Evolutionary conservation across 352 stramenopile genomes (phyloP), one percentile per base, ranked within the genome.

Genomic region (Phytopythium vexans): DNA sequence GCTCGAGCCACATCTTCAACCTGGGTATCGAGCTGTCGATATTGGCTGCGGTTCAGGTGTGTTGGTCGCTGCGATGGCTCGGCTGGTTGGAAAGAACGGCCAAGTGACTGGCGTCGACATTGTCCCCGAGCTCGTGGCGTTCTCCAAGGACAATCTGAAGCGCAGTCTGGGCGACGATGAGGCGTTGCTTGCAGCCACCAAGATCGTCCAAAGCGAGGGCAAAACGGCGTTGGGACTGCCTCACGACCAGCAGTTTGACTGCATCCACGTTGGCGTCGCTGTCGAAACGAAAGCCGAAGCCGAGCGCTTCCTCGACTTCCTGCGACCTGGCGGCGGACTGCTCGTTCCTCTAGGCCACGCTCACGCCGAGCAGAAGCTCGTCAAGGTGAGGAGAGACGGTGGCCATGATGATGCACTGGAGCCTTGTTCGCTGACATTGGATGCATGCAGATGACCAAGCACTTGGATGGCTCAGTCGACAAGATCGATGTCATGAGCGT

Each of bases 401-500:
- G n/a, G 6, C 9, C 34, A 21, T 44, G 8, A 43, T 33, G 11
- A 9, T 16, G 10, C 35, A 6, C n/a, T 46, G 21, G 16, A 45
- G 1, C 1, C 31, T 36, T n/a, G 40, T 43, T 14, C 9, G 15
- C 14, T 46, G 21, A 38, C 1, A 47, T 41, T 72, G 16, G 70
- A 6, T 6, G 41, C 4, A 52, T 61, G n/a, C 10, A 56, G 78
- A 90, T 93, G 83, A 85, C 70, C 27, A 94, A 92, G 56, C 56
- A 68, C 51, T 35, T 31, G 8, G 61, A 88, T 49, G 78, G 79
- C 21, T 68, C 68, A 6, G 70, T 89, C 6, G 62, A 73, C 21
- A 92, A 90, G 43, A 52, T 70, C 5, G 82, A 90, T 44, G 55
- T 94, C 41, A 93, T 94, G 82, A 92, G 79, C 52, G 85, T 94